Evolutionary conservation across 225 moss, liverwort and hornwort genomes (phyloP).

Genomic region (Straminergon stramineum): DNA sequence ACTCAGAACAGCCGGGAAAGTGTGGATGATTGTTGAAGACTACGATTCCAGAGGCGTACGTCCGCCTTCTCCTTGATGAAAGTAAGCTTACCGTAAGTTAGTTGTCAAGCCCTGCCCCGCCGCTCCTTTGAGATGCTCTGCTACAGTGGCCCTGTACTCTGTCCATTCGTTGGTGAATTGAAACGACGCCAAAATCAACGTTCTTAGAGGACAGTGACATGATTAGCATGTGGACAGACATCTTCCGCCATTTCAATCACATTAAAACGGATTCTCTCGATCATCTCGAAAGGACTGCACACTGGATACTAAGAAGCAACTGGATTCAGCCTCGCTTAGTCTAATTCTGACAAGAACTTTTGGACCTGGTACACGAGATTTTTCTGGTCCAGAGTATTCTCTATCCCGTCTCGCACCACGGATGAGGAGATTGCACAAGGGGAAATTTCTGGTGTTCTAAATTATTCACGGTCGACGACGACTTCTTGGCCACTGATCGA

Average conservation of each 20-base stretch:
- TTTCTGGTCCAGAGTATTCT: not conserved
- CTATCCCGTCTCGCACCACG: not conserved
- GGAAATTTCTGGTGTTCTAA: not conserved
- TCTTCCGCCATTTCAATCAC: not conserved
- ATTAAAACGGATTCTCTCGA: not conserved
- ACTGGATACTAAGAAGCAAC: not conserved
- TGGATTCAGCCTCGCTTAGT: not conserved
- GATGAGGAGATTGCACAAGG: not conserved
- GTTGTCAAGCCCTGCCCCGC: not conserved
- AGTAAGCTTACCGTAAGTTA: not conserved
- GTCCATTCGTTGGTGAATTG: not conserved
- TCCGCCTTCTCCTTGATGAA: not conserved
- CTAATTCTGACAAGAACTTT: not conserved
- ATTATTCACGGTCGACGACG: not conserved
- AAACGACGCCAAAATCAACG: not conserved
- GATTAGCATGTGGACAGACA: not conserved
- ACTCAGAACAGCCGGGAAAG: not conserved
- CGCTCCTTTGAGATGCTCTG: not conserved
- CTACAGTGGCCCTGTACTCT: not conserved
- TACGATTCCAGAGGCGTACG: not conserved
- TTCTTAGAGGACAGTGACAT: too few relatives aligned
- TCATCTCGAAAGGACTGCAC: not conserved
- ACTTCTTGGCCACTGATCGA: not conserved
- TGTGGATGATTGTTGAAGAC: not conserved
- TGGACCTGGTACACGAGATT: not conserved